Conservation (phyloP, 2,329 filamentous ascomycete genomes). For the Fusarium longipes region DNA sequence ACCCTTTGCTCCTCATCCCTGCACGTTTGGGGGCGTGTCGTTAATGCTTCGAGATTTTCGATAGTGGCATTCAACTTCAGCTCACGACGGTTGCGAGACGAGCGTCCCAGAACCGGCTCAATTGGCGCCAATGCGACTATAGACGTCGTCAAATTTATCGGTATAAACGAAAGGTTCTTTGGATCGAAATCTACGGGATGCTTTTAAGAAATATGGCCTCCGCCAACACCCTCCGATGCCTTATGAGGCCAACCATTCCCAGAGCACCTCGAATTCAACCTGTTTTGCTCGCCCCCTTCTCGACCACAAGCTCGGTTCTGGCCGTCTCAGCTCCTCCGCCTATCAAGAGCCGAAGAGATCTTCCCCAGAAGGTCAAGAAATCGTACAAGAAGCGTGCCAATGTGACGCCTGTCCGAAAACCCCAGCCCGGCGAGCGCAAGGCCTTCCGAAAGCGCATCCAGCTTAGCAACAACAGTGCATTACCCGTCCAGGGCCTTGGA, state of each 20-base stretch:
- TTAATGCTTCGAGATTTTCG: slow-evolving; percentile 48
- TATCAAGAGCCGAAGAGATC: slow-evolving; percentile 52
- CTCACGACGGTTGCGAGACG: slow-evolving; percentile 40
- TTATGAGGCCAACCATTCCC: slow-evolving; percentile 52
- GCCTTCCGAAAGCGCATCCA: slow-evolving; percentile 88
- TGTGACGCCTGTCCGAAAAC: slow-evolving; percentile 63
- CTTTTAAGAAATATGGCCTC: slow-evolving; percentile 51
- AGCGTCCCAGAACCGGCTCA: slow-evolving; percentile 43
- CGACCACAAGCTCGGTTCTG: slow-evolving; percentile 49
- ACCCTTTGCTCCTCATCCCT: slow-evolving; percentile 2
- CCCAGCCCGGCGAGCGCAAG: slow-evolving; percentile 83
- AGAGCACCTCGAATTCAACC: slow-evolving; percentile 51
- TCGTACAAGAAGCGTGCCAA: slow-evolving; percentile 65
- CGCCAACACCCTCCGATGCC: slow-evolving; percentile 56
- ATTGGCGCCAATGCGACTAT: slow-evolving; percentile 48
- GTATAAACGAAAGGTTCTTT: slow-evolving; percentile 15
- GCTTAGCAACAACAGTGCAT: slow-evolving; percentile 92
- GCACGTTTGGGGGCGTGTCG: slow-evolving; percentile 38
- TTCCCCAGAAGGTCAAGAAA: slow-evolving; percentile 55
- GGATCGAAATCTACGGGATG: not conserved
- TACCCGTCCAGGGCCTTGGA: slow-evolving; percentile 76
- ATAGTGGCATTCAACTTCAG: slow-evolving; percentile 41
- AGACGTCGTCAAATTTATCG: slow-evolving; percentile 9
- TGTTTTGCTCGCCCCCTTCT: slow-evolving; percentile 55
- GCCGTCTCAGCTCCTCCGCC: slow-evolving; percentile 47